These are phyloP conservation scores for Rubus idaeus DNA, from an alignment of 306 rosid species.

Conservation along the genomic window DNA sequence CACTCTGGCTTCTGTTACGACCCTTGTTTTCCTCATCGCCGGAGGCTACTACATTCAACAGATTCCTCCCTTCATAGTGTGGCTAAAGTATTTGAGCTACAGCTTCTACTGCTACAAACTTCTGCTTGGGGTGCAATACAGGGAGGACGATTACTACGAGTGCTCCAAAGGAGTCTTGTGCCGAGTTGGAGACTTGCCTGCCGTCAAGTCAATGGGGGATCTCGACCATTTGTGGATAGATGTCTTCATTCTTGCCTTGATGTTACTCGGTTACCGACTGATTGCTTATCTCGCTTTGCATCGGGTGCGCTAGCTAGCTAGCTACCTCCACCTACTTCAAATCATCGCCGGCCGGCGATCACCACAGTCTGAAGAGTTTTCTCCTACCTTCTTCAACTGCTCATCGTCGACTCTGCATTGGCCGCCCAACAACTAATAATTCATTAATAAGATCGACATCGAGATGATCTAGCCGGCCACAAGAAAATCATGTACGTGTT, in stretches of 20 bases:
- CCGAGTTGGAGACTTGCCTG: constrained; percentile 69
- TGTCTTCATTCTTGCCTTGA: constrained; percentile 73
- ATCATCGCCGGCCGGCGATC: neutral
- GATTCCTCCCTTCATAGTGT: constrained; percentile 84
- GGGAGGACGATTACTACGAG: constrained; percentile 66
- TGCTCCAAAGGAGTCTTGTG: constrained; percentile 71
- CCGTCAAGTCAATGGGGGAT: constrained; percentile 74
- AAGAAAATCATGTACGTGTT: neutral
- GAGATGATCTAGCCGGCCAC: constrained; percentile 2
- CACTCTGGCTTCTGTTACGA: constrained; percentile 91
- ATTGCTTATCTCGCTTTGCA: constrained; percentile 82
- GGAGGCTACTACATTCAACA: constrained; percentile 95
- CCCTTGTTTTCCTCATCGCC: constrained; percentile 93
- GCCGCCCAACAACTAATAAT: constrained; percentile 24
- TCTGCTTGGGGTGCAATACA: constrained; percentile 85
- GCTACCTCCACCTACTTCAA: neutral
- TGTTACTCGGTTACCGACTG: constrained; percentile 84
- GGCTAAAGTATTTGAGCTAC: constrained; percentile 93
- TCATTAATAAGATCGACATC: constrained; percentile 3
- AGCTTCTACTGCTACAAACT: constrained; percentile 97
- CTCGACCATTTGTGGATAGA: constrained; percentile 76
- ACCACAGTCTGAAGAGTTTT: constrained; percentile 47
- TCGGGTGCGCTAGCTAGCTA: constrained; percentile 57
- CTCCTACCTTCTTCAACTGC: constrained; percentile 44
- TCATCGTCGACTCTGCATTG: constrained; percentile 1